A percentile compares a stretch with the other conserved stretches of the same genome.
Conservation (phyloP, 2,329 filamentous ascomycete genomes). For the Zymoseptoria pseudotritici region DNA sequence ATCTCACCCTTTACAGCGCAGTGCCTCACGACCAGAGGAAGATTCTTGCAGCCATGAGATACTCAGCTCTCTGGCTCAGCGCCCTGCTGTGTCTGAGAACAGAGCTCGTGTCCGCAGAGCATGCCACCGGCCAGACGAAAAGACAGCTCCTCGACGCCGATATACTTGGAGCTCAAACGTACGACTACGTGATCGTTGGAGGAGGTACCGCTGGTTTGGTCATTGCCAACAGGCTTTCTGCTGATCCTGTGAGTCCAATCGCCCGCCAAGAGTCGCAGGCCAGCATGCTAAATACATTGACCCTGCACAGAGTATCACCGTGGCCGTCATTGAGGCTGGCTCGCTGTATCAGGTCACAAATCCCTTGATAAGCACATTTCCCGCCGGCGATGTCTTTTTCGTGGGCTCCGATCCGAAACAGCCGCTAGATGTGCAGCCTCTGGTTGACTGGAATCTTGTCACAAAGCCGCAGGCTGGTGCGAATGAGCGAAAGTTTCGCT, state of each 20-base stretch:
- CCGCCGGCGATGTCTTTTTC: conserved; percentile 5
- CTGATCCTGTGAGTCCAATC: background rate
- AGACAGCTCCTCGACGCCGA: background rate
- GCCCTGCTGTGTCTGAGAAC: background rate
- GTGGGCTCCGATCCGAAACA: conserved; percentile 6
- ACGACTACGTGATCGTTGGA: conserved; percentile 8
- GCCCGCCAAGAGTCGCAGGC: too few species aligned
- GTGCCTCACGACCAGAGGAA: background rate
- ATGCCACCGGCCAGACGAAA: background rate
- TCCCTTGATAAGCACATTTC: background rate
- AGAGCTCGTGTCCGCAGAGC: background rate
- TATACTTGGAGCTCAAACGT: background rate
- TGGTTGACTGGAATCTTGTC: conserved; percentile 15
- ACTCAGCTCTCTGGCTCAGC: background rate
- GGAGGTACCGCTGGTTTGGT: conserved; percentile 2
- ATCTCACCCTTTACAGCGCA: background rate
- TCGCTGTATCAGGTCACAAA: conserved; percentile 20
- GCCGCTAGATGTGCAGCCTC: conserved; percentile 5
- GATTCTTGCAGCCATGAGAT: background rate
- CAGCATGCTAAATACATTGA: background rate
- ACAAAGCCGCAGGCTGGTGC: conserved; percentile 22
- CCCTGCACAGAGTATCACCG: background rate
- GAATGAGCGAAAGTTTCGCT: conserved; percentile 14
- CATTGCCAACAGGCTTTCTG: conserved; percentile 3
- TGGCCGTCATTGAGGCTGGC: conserved; percentile 20